Evolutionary conservation across 352 stramenopile species (phyloP).

Genomic region (Phytophthora syringae): DNA sequence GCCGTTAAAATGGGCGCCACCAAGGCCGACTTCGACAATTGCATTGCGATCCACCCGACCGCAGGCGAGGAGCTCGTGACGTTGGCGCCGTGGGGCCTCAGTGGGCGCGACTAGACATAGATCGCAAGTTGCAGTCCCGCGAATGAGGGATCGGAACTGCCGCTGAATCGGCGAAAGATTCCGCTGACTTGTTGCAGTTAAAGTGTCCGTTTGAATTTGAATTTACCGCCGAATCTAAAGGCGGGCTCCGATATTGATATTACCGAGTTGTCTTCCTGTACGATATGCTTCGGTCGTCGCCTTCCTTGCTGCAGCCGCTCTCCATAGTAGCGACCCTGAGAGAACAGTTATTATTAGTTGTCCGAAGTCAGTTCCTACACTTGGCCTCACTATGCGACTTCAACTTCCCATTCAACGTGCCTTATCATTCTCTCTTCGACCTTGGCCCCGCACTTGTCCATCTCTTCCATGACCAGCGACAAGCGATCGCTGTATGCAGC

Average conservation of each 20-base stretch:
- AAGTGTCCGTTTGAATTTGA: slow-evolving; percentile 12
- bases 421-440: slow-evolving; percentile 30
- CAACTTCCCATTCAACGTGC: slow-evolving; percentile 34
- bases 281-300: background rate
- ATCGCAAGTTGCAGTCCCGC: slow-evolving; percentile 14
- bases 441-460: background rate
- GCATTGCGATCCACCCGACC: slow-evolving; percentile 97
- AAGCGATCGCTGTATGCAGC: slow-evolving; percentile 56
- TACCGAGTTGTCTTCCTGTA: background rate
- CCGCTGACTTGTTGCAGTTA: slow-evolving; percentile 22
- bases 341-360: slow-evolving; percentile 26
- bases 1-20: slow-evolving; percentile 99
- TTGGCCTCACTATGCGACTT: slow-evolving; percentile 41
- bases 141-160: slow-evolving; percentile 11
- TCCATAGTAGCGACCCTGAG: too few species aligned
- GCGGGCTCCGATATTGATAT: background rate
- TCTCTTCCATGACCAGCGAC: slow-evolving; percentile 54
- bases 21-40: slow-evolving; percentile 97
- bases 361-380: slow-evolving; percentile 29
- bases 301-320: background rate
- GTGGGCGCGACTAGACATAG: slow-evolving; percentile 27
- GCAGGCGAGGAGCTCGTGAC: slow-evolving; percentile 98
- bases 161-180: slow-evolving; percentile 20
- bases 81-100: slow-evolving; percentile 85
- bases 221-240: background rate